Base-by-base conservation (phyloP, 169 alveolate species). In the Cryptosporidium felis region DNA sequence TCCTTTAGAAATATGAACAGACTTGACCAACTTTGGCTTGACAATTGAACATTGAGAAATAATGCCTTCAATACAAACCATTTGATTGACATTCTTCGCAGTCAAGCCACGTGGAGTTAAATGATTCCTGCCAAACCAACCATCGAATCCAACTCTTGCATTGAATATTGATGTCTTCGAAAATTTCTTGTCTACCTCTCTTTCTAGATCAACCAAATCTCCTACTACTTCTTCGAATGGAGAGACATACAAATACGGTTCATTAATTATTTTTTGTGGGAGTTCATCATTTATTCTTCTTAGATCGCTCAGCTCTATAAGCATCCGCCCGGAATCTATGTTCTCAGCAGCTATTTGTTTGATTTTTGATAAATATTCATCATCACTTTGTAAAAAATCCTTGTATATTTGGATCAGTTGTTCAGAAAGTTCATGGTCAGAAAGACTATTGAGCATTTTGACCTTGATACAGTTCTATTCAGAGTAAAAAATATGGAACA, bases 51-150 rank as follows among this genome's bases (percentile, higher is more conserved):
- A 95, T 81, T 96, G 95, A 34, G 98, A 97, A 1, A 98, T 98
- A 30, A 98, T 97, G 5, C 99, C 99, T 90, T 96, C 97, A 2
- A 97, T 98, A 46, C 96, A 94, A 12, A 96, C 98, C 80, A 96
- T 90, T 80, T 95, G 91, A 82, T 97, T 96, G 12, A 95, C 89
- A 91, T 95, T 92, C 21, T 91, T 91, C 79, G 98, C 93, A 58
- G 93, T 93, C 53, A 98, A 91, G 2, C 99, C 99, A 66, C 99
- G 94, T 26, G 99, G 99, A 10, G 99, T 96, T 9, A 98, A 96
- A 80, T 94, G 97, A 90, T 96, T 92, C 58, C 95, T 92, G 14
- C 99, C 99, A 74, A 97, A 92, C 94, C 97, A 96, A 23, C 99
- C 99, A 62, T 90, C 93, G 62, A 97, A 94, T 21, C 97, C 97